These are phyloP conservation scores for Andrographis paniculata DNA, from an alignment of 305 asterid species.

Conservation along the genomic window DNA sequence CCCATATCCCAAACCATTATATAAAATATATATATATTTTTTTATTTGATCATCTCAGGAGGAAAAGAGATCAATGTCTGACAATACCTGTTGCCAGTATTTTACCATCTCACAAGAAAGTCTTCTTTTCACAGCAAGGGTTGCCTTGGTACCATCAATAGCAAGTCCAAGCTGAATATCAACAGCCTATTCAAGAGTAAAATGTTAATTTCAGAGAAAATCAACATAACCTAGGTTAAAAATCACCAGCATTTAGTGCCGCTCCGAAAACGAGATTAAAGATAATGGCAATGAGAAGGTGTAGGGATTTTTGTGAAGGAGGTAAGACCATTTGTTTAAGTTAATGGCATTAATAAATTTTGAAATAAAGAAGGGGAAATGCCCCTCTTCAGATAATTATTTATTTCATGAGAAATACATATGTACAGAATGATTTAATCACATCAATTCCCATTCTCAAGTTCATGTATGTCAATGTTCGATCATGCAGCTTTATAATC, in stretches of 20 bases:
- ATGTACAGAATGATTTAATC: not conserved
- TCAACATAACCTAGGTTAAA: conserved; percentile 3
- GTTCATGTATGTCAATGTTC: not conserved
- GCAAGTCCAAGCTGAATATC: conserved; percentile 99
- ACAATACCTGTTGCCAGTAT: conserved; percentile 94
- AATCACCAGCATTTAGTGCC: conserved; percentile 1
- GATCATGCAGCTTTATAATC: conserved; percentile 5
- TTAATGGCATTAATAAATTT: not conserved
- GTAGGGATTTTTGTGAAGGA: not conserved
- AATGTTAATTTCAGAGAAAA: conserved; percentile 16
- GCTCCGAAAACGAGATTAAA: conserved; percentile 3
- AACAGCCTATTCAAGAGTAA: conserved; percentile 53
- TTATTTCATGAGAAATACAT: not conserved
- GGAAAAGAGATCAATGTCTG: conserved; percentile 6
- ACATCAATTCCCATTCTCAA: not conserved
- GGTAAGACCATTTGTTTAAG: not conserved
- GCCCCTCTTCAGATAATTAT: conserved; percentile 1
- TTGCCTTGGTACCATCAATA: conserved; percentile 94
- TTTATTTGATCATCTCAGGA: not conserved
- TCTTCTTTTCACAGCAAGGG: conserved; percentile 93
- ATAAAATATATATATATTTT: not conserved
- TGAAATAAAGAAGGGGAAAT: not conserved
- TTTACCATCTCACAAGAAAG: conserved; percentile 99
- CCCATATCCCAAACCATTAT: conserved; percentile 1
- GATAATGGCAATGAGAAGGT: not conserved